Base-by-base conservation (phyloP, 495 filamentous ascomycete species). In the Hypoxylon fragiforme region DNA sequence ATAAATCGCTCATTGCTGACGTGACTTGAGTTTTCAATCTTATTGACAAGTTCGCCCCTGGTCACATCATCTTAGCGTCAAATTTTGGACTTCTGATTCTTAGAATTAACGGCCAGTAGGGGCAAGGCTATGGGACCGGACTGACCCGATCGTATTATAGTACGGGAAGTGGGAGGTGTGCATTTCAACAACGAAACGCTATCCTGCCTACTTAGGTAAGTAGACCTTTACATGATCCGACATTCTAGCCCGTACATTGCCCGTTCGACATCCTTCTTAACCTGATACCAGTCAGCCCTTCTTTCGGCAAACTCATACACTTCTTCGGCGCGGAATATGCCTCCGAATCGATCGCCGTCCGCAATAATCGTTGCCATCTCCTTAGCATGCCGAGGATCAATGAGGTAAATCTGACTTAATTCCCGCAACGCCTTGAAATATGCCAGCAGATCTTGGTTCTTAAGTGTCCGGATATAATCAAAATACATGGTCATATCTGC, bases 181-280 rank as follows among this genome's bases (percentile, higher is more conserved):
- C 13, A 32, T 35, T 26, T 43, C 38, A n/a, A 20, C 16, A 13
- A 41, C 24, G 19, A 38, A 31, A n/a, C n/a, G n/a, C n/a, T n/a
- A n/a, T n/a, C n/a, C n/a, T n/a, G n/a, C n/a, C n/a, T n/a, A n/a
- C n/a, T n/a, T n/a, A n/a, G n/a, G n/a, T 26, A 13, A 21, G 28
- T 41, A 28, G 14, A 22, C 42, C 15, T 59, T 80, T 77, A 97
- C 91, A 97, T 96, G 40, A 92, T 67, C 32, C 60, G 70, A 66
- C 94, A 98, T 38, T 95, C 95, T 73, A 94, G 79, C 38, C 95
- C 95, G 77, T 97, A 97, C 95, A 97, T 96, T 16, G 90, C 92
- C 72, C 88, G 85, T 78, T 99, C 95, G 15, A 99, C 92, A 46
- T 90, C 83, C 50, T 80, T 81, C 73, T 86, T 87, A 3, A 99